Percentiles rank a stretch among this genome's conserved stretches.
Conservation (phyloP, 2,329 filamentous ascomycete species). For the Albifimbria verrucaria region DNA sequence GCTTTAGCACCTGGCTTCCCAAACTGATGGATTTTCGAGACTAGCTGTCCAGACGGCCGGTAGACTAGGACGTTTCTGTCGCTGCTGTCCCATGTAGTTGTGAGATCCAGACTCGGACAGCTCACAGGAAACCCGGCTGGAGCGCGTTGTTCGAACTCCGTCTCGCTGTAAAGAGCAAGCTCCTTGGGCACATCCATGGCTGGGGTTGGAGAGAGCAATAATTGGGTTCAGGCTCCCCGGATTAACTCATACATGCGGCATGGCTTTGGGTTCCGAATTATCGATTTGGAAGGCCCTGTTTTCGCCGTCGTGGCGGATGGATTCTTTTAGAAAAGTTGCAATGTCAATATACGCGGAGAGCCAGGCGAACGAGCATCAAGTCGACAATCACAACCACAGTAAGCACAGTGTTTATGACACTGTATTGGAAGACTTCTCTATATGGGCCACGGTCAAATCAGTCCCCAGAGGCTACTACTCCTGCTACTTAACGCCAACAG, state of each 20-base stretch:
- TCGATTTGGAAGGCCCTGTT: no score
- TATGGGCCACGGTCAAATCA: no score
- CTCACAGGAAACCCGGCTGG: conserved; percentile 62
- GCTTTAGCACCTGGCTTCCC: conserved; percentile 35
- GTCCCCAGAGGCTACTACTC: no score
- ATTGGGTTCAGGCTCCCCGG: not conserved
- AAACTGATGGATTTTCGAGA: conserved; percentile 49
- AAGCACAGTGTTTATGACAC: no score
- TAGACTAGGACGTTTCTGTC: conserved; percentile 71
- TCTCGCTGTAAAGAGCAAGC: conserved; percentile 53
- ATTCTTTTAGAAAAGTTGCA: no score
- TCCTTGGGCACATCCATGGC: conserved; percentile 25
- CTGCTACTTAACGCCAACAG: no score
- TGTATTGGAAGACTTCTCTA: no score
- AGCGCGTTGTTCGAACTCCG: conserved; percentile 52
- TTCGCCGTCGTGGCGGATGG: no score
- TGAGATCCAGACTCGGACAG: conserved; percentile 82
- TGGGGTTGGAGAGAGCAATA: conserved; percentile 1
- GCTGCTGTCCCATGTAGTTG: conserved; percentile 65
- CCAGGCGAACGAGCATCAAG: no score
- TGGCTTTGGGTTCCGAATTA: no score
- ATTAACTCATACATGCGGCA: not conserved
- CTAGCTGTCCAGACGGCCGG: conserved; percentile 70
- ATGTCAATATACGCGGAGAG: no score
- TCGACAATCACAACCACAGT: no score